A percentile compares a stretch with the other conserved stretches of the same genome.
These are phyloP conservation scores for Raphanus hybrid DNA, from an alignment of 441 rosid genomes.

Conservation along the genomic window DNA sequence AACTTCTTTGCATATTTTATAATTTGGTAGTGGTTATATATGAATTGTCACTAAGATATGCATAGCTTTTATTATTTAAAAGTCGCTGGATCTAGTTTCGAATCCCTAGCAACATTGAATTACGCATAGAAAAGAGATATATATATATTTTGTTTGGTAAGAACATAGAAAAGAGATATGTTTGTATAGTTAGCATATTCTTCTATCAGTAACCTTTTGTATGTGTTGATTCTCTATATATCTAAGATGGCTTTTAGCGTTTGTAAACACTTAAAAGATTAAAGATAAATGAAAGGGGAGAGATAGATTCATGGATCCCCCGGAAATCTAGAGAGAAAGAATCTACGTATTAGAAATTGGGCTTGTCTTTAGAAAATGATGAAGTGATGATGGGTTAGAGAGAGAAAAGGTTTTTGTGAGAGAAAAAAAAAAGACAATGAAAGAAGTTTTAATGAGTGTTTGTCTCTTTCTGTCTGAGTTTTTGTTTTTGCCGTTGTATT, in stretches of 20 bases:
- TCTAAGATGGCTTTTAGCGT: constrained; percentile 10
- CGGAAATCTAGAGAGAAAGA: constrained; percentile 53
- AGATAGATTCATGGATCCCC: constrained; percentile 43
- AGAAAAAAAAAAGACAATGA: constrained; percentile 47
- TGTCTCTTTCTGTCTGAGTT: constrained; percentile 52
- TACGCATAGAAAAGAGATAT: not conserved
- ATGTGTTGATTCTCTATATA: constrained; percentile 5
- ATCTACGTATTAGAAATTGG: constrained; percentile 48
- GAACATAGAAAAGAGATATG: not conserved
- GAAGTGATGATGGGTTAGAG: constrained; percentile 60
- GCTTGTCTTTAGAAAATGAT: constrained; percentile 48
- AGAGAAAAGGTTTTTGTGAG: constrained; percentile 27
- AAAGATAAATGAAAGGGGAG: constrained; percentile 19
- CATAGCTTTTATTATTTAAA: constrained; percentile 16
- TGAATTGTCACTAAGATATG: constrained; percentile 18
- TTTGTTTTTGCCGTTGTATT: constrained; percentile 47
- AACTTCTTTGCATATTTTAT: not conserved
- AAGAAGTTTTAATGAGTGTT: constrained; percentile 50
- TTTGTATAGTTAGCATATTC: not conserved
- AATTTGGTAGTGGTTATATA: not conserved
- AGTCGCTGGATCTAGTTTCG: constrained; percentile 13
- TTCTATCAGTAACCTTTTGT: constrained; percentile 3
- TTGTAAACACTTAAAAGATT: constrained; percentile 5
- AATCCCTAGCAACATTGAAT: constrained; percentile 15
- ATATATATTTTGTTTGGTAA: too few species aligned